Percentiles rank a stretch among this genome's conserved stretches.
These are phyloP conservation scores for Boletus eberwhitei DNA, from an alignment of 768 basidiomycete species.

Conservation along the genomic window DNA sequence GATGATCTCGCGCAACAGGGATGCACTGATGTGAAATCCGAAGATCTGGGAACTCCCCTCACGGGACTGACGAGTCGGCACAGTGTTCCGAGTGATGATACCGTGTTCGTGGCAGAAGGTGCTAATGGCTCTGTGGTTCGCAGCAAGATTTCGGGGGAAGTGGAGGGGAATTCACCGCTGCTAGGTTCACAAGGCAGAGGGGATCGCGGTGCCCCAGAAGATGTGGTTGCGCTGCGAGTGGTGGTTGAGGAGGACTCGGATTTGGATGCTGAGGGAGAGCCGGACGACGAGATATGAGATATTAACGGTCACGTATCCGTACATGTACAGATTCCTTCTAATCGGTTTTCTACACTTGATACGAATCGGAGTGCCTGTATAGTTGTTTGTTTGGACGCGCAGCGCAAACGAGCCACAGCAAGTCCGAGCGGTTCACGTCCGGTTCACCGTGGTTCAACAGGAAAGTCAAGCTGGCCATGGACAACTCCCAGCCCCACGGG, in stretches of 20 bases:
- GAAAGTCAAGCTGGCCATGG: conserved; percentile 25
- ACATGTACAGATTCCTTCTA: conserved; percentile 20
- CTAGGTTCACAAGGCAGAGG: conserved; percentile 4
- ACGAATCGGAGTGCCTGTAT: conserved; percentile 23
- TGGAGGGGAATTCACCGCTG: conserved; percentile 9
- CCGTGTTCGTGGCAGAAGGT: conserved; percentile 40
- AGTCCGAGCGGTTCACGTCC: conserved; percentile 33
- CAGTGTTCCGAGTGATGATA: conserved; percentile 59
- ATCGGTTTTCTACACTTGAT: conserved; percentile 17
- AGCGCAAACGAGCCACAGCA: conserved; percentile 33
- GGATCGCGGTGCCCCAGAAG: conserved; percentile 3
- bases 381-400: conserved; percentile 22
- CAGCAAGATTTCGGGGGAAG: conserved; percentile 24
- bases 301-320: conserved; percentile 28
- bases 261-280: conserved; percentile 41
- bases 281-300: conserved; percentile 48
- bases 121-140: conserved; percentile 27
- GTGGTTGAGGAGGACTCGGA: conserved; percentile 32
- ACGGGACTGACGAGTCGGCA: conserved; percentile 48
- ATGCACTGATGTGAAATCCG: conserved; percentile 43
- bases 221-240: not conserved
- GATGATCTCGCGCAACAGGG: conserved; percentile 7
- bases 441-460: conserved; percentile 36
- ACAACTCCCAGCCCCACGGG: conserved; percentile 34
- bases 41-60: conserved; percentile 51